A percentile compares a stretch with the other conserved stretches of the same genome.
phyloP scores from a whole-genome alignment of 768 basidiomycete species.

The Lactifluus subvellereus region DNA sequence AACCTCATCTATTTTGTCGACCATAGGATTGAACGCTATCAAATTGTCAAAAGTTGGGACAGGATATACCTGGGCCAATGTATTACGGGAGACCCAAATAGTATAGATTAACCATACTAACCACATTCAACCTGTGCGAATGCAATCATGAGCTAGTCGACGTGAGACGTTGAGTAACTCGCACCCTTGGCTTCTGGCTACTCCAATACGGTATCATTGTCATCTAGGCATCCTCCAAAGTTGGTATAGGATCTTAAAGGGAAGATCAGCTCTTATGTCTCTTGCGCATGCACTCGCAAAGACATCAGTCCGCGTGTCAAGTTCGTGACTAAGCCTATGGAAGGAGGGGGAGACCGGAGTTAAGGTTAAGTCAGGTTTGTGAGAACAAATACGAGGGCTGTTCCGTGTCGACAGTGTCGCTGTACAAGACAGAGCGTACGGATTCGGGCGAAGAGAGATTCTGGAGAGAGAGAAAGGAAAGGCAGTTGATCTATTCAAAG shows the following conservation, averaged over 20 bases:
- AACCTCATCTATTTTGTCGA: conserved; percentile 68
- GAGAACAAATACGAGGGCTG: conserved; percentile 32
- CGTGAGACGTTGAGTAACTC: neutral
- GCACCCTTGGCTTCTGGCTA: conserved; percentile 56
- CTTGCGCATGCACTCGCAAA: conserved; percentile 31
- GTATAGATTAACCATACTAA: conserved; percentile 25
- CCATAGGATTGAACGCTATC: conserved; percentile 48
- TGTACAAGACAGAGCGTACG: conserved; percentile 34
- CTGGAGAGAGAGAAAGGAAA: conserved; percentile 32
- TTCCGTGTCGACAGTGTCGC: conserved; percentile 26
- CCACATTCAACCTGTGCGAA: conserved; percentile 36
- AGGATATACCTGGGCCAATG: conserved; percentile 50
- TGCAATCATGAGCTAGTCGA: neutral
- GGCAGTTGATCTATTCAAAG: conserved; percentile 36
- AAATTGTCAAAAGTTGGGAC: conserved; percentile 60
- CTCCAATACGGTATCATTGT: conserved; percentile 48
- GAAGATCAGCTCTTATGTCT: conserved; percentile 39
- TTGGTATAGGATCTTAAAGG: conserved; percentile 73
- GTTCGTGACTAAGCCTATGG: conserved; percentile 39
- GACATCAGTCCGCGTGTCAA: conserved; percentile 44
- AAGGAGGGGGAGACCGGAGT: conserved; percentile 34
- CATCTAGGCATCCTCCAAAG: conserved; percentile 48
- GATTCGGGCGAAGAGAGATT: conserved; percentile 29
- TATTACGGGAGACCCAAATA: neutral
- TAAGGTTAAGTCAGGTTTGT: conserved; percentile 33